Conservation (phyloP, 1,284 basidiomycete species). For the Malassezia furfur region DNA sequence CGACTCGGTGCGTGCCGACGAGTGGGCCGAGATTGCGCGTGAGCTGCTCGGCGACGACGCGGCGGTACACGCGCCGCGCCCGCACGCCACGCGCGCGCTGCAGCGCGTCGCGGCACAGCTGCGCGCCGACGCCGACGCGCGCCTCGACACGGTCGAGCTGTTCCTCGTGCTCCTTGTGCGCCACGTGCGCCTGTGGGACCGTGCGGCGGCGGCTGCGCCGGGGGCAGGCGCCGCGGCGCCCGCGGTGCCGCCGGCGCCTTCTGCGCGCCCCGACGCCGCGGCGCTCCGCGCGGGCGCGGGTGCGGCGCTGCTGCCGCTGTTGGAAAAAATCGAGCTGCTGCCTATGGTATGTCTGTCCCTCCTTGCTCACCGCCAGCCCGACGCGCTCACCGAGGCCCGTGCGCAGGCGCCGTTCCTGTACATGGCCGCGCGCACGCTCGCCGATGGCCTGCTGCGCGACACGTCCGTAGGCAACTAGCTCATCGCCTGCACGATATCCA, state of each 20-base stretch:
- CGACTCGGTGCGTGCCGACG: slow-evolving; percentile 62
- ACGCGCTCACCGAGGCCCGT: slow-evolving; percentile 23
- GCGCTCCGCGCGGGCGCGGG: slow-evolving; percentile 5
- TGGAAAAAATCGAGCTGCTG: slow-evolving; percentile 20
- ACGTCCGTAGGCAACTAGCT: background rate
- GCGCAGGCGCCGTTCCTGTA: slow-evolving; percentile 32
- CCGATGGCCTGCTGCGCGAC: slow-evolving; percentile 18
- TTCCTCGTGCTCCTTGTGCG: slow-evolving; percentile 73
- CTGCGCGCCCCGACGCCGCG: background rate
- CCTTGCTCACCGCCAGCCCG: slow-evolving; percentile 10
- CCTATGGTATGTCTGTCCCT: background rate
- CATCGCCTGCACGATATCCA: slow-evolving; percentile 22
- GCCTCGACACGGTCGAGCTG: slow-evolving; percentile 69
- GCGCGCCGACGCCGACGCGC: slow-evolving; percentile 52
- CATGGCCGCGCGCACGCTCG: slow-evolving; percentile 28
- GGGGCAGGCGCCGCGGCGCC: too few species aligned
- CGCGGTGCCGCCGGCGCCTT: background rate
- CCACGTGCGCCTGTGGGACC: slow-evolving; percentile 56
- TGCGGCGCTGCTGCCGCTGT: slow-evolving; percentile 22
- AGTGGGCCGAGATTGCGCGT: slow-evolving; percentile 56
- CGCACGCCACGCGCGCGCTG: slow-evolving; percentile 53
- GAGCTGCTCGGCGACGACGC: slow-evolving; percentile 22
- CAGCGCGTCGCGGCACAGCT: slow-evolving; percentile 52
- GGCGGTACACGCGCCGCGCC: slow-evolving; percentile 17
- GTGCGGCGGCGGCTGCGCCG: background rate